These are phyloP conservation scores for Cytospora piceicola DNA, from an alignment of 2,329 filamentous ascomycete genomes.

Conservation along the genomic window DNA sequence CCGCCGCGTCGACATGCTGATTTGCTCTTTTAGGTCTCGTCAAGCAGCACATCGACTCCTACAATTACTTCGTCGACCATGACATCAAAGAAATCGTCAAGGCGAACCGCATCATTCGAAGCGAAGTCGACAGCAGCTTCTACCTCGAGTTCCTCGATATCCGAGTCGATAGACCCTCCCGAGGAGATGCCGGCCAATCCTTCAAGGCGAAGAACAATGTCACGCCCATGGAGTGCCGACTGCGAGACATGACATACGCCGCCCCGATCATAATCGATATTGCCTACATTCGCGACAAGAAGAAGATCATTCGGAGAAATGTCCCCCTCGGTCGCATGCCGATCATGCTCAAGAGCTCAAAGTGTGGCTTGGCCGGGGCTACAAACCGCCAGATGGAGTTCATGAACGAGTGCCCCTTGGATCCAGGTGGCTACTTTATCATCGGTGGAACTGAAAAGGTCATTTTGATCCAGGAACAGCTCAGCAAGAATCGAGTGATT, in stretches of 20 bases:
- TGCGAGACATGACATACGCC: conserved; percentile 97
- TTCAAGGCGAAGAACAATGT: conserved; percentile 74
- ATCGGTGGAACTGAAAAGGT: conserved; percentile 98
- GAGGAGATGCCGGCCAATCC: conserved; percentile 58
- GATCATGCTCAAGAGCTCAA: conserved; percentile 95
- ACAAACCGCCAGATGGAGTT: conserved; percentile 86
- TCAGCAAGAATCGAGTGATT: conserved; percentile 99
- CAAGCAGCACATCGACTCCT: conserved; percentile 98
- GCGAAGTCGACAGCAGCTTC: conserved; percentile 91
- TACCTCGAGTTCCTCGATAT: conserved; percentile 94
- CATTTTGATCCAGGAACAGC: conserved; percentile 95
- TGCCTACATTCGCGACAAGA: conserved; percentile 81
- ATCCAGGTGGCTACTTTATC: conserved; percentile 97
- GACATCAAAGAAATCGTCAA: conserved; percentile 97
- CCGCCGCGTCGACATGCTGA: background rate
- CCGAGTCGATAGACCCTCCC: conserved; percentile 79
- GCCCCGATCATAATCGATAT: conserved; percentile 94
- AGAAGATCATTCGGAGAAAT: conserved; percentile 72
- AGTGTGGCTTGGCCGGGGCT: conserved; percentile 83
- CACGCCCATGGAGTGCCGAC: conserved; percentile 92
- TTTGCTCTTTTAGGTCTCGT: conserved; percentile 63
- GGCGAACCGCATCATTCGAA: conserved; percentile 84
- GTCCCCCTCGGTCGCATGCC: conserved; percentile 89
- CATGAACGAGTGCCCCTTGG: conserved; percentile 93
- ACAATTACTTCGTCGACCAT: conserved; percentile 96